Base-by-base conservation (phyloP, 768 basidiomycete genomes). In the Tricholoma flavovirens region DNA sequence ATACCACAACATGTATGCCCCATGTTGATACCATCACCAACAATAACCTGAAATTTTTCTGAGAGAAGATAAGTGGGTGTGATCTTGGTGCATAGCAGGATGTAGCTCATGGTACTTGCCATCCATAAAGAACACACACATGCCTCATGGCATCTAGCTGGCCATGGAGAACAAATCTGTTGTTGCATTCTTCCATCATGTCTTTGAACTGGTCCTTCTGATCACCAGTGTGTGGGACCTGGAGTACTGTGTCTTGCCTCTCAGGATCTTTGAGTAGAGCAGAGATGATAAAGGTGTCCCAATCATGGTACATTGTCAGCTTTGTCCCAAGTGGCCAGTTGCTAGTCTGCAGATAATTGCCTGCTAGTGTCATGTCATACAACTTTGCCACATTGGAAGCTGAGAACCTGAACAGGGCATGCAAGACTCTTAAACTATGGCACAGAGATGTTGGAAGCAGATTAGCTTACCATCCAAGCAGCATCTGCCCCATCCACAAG, bases 231-330 rank as follows among this genome's bases (percentile, higher is more conserved):
- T 72, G 67, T 2, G 64, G 65, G 0, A 69, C 64, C 5, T 43
- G 22, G 0, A 73, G n/a, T n/a, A n/a, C n/a, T 60, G 7, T 49
- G 21, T 1, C 17, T 22, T 5, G 38, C 0, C 43, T 43, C 2
- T 57, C 3, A 15, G 54, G 26, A 50, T 70, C 65, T 8, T 71
- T 57, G 7, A 73, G 63, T 1, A 71, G 60, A 1, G 65, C 56
- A 6, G 61, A n/a, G 4, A 66, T 59, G 10, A 69, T 50, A 42
- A 71, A 73, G 0, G 56, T 63, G 59, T 69, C 66, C 66, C 69
- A 73, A 11, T 71, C 64, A 38, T 73, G 66, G 14, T 69, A 60
- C 2, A 62, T 61, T 0, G 60, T 57, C 1, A 68, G 56, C 30
- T 49, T 59, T 10, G 45, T 33, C 1, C 56, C 54, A 46, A 71